Conservation (phyloP, 2,329 filamentous ascomycete genomes). For the Epichloe amarillans region DNA sequence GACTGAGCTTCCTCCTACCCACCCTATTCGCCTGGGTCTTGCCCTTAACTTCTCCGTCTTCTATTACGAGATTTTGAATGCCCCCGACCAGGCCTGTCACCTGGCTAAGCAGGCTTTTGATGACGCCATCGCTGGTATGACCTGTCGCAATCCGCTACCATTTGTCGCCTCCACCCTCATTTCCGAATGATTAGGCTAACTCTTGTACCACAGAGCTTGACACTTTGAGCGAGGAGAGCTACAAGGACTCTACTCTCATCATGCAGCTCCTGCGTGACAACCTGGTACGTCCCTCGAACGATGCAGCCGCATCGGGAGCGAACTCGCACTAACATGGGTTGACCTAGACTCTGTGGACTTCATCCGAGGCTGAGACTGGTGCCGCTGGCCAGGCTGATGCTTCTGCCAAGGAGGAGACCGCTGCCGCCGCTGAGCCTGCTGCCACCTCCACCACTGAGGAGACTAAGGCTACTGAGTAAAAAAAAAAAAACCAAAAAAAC, state of each 20-base stretch:
- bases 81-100: slow-evolving; percentile 94
- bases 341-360: slow-evolving; percentile 90
- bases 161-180: not conserved
- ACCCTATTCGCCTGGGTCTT: slow-evolving; percentile 94
- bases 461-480: slow-evolving; percentile 55
- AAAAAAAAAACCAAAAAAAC: not conserved
- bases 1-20: slow-evolving; percentile 91
- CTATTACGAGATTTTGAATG: slow-evolving; percentile 99
- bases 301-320: not conserved
- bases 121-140: slow-evolving; percentile 73
- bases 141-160: not conserved
- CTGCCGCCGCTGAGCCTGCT: slow-evolving; percentile 44
- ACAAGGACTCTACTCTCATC: slow-evolving; percentile 97
- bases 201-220: slow-evolving; percentile 61
- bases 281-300: slow-evolving; percentile 48
- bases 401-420: slow-evolving; percentile 27
- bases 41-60: slow-evolving; percentile 99
- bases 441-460: slow-evolving; percentile 46
- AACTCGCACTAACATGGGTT: not conserved
- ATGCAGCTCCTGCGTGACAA: slow-evolving; percentile 98
- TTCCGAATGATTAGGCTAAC: not conserved
- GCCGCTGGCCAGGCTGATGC: slow-evolving; percentile 37
- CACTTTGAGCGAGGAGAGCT: slow-evolving; percentile 94
- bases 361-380: slow-evolving; percentile 83
- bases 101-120: slow-evolving; percentile 98